Base-by-base conservation (phyloP, 352 stramenopile species). In the Blastocystis sp. region DNA sequence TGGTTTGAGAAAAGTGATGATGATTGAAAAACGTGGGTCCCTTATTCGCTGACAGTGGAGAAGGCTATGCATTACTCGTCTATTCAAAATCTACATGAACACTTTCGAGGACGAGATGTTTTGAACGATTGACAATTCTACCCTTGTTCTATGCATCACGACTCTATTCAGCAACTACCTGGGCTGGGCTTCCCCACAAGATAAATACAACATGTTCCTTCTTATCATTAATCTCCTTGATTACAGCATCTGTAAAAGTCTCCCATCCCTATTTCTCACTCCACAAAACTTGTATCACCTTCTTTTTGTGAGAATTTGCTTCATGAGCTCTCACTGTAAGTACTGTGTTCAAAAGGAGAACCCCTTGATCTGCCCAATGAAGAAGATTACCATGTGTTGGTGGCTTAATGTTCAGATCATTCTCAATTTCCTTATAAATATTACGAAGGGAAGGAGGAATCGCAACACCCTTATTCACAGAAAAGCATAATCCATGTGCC, bases 301-400 rank as follows among this genome's bases (percentile, higher is more conserved):
- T 91, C 88, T 97, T 97, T 90, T 96, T 94, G 92, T 99, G 96
- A 19, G 94, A 98, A 91, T 98, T 97, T 0, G 96, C 91, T 68
- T 97, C 93, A 51, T 93, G 93, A 51, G 91, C 90, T 48, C 95
- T 93, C 66, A 99, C 97, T 0, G 97, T 99, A 40, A 99, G 92
- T 69, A 98, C 94, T 1, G 95, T 96, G 91, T 99, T 99, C 40
- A 99, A 94, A 91, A 99, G 92, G 30, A 99, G 91, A 53, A 99
- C 97, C 48, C 97, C 91, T 90, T 98, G 96, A 54, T 93, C 89
- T 68, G 94, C 96, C 96, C 96, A 98, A 27, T 90, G 92, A 42
- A 95, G 93, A 40, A 99, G 92, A 88, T 95, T 95, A 19, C 96
- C 96, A 92, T 98, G 95, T 4, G 75, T 90, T 13, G 95, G 96